phyloP scores from a whole-genome alignment of 192 early-diverging fungal genomes.

The Phlyctochytrium bullatum region DNA sequence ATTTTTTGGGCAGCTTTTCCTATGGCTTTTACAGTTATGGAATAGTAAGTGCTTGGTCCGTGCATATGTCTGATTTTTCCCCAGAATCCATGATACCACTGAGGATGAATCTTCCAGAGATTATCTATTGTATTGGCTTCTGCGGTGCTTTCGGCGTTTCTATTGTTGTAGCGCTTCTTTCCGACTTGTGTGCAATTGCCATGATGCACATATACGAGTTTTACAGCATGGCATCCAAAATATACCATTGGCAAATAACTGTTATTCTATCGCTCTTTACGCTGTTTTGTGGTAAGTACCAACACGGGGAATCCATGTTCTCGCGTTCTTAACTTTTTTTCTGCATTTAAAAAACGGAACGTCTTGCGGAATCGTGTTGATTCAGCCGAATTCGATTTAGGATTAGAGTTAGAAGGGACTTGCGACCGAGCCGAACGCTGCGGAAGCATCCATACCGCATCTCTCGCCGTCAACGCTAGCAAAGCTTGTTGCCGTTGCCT shows the following conservation, averaged over 20 bases:
- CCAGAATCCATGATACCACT: constrained; percentile 28
- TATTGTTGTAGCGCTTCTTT: constrained; percentile 77
- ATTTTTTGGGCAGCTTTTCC: constrained; percentile 90
- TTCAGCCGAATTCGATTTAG: constrained; percentile 88
- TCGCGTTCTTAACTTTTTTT: constrained; percentile 2
- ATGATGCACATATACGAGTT: constrained; percentile 94
- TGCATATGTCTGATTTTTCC: too few relatives aligned
- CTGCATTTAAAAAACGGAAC: constrained; percentile 82
- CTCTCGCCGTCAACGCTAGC: too few relatives aligned
- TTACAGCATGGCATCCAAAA: constrained; percentile 87
- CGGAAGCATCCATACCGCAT: too few relatives aligned
- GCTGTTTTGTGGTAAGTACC: constrained; percentile 75
- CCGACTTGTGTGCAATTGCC: constrained; percentile 78
- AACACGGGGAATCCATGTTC: too few relatives aligned
- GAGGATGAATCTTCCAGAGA: constrained; percentile 40
- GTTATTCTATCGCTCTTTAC: constrained; percentile 87
- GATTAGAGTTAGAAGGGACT: too few relatives aligned
- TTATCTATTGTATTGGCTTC: constrained; percentile 71
- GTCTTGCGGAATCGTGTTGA: constrained; percentile 89
- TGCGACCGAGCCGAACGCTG: too few relatives aligned
- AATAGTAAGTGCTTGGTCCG: constrained; percentile 45
- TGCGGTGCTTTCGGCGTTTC: constrained; percentile 80
- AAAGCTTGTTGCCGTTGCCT: too few relatives aligned
- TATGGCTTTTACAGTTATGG: constrained; percentile 87
- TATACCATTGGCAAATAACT: constrained; percentile 90